Percentiles rank a stretch among this genome's conserved stretches.
These are phyloP conservation scores for Marsdenia floribunda DNA, from an alignment of 257 asterid genomes.

Conservation along the genomic window DNA sequence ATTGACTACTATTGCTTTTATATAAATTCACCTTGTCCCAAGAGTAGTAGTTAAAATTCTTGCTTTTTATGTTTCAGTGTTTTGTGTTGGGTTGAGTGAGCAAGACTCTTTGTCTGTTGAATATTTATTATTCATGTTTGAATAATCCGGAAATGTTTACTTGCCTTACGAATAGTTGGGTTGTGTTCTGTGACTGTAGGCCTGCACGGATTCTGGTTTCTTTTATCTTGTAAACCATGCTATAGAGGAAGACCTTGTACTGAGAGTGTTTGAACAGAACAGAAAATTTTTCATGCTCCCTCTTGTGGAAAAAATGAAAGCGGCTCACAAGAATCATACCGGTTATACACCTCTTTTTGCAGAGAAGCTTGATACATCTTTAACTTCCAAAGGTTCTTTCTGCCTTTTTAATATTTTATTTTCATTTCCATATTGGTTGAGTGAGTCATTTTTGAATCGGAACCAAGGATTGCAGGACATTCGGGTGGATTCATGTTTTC, in stretches of 20 bases:
- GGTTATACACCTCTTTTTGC: conserved; percentile 51
- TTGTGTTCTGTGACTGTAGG: conserved; percentile 22
- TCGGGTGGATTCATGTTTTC: background rate
- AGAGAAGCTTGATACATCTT: conserved; percentile 45
- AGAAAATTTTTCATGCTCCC: conserved; percentile 37
- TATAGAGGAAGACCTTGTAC: conserved; percentile 33
- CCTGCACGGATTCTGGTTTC: conserved; percentile 49
- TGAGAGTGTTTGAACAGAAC: conserved; percentile 37
- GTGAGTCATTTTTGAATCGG: background rate
- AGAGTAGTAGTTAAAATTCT: background rate
- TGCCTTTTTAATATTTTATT: background rate
- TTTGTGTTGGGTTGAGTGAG: background rate
- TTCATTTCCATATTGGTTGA: background rate
- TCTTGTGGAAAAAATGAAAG: conserved; percentile 39
- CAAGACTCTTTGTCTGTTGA: background rate
- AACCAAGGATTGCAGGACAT: background rate
- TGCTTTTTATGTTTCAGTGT: background rate
- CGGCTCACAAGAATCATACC: conserved; percentile 31
- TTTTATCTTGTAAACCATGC: conserved; percentile 61
- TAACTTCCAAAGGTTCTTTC: conserved; percentile 36
- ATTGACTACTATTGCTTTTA: background rate
- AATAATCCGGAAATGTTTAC: background rate
- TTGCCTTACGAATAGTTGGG: background rate
- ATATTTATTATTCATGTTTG: background rate
- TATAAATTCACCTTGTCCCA: background rate